phyloP scores from a whole-genome alignment of 1,284 basidiomycete genomes.

The Omphalotus olearius region DNA sequence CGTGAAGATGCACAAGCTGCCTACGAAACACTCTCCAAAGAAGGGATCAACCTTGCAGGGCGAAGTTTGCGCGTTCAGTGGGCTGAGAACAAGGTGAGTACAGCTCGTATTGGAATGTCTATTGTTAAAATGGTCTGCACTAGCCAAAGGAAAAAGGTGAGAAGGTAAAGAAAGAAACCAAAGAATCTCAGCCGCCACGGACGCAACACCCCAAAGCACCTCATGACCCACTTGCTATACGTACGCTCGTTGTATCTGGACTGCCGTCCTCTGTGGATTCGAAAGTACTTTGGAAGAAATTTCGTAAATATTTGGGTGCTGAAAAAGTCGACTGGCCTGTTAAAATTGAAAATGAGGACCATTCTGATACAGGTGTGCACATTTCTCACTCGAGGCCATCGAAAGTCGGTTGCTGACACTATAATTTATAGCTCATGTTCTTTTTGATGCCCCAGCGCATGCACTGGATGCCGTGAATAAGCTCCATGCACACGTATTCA shows the following conservation, averaged over 20 bases:
- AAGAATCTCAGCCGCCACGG: conserved; percentile 30
- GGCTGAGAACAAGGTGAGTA: conserved; percentile 73
- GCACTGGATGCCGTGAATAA: conserved; percentile 77
- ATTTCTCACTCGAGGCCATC: background rate
- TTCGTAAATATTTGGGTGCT: conserved; percentile 73
- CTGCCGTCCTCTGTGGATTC: conserved; percentile 68
- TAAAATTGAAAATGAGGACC: conserved; percentile 42
- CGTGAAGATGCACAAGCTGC: conserved; percentile 85
- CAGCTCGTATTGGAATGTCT: background rate
- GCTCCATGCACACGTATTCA: conserved; percentile 93
- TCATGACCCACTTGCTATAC: conserved; percentile 73
- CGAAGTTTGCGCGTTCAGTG: conserved; percentile 73
- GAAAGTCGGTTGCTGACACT: background rate
- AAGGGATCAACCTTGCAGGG: conserved; percentile 56
- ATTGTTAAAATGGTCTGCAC: background rate
- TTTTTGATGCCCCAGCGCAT: conserved; percentile 71
- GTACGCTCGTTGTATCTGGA: conserved; percentile 77
- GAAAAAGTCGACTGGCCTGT: conserved; percentile 71
- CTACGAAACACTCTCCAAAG: conserved; percentile 54
- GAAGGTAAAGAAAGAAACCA: conserved; percentile 35
- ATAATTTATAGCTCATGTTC: conserved; percentile 56
- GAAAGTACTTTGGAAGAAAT: conserved; percentile 84
- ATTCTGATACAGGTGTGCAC: conserved; percentile 26
- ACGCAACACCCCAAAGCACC: conserved; percentile 31
- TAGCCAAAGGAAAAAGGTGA: conserved; percentile 37